phyloP scores from a whole-genome alignment of 192 early-diverging fungal genomes.

The Endogone sp. region DNA sequence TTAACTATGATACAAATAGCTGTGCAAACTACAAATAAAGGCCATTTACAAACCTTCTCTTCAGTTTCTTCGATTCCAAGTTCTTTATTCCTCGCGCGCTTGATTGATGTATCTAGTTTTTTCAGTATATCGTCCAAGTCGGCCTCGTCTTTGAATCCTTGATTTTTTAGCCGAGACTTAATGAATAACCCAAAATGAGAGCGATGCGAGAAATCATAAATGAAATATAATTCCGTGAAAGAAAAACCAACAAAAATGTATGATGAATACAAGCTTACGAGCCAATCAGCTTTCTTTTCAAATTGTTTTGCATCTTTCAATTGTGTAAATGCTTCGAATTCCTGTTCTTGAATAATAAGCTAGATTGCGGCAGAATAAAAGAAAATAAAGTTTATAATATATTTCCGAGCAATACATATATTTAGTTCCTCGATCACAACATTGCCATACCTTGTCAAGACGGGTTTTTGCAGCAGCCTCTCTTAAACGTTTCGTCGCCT shows the following conservation, averaged over 20 bases:
- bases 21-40: neutral
- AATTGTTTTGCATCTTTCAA: constrained; percentile 38
- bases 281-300: constrained; percentile 46
- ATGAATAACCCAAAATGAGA: too few species aligned
- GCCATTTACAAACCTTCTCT: constrained; percentile 50
- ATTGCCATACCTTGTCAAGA: constrained; percentile 65
- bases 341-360: constrained; percentile 45
- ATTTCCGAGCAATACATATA: neutral
- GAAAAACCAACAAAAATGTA: neutral
- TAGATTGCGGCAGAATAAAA: neutral
- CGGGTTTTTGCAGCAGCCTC: constrained; percentile 80
- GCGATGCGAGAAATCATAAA: constrained; percentile 9
- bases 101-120: constrained; percentile 60
- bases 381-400: neutral
- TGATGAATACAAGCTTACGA: constrained; percentile 22
- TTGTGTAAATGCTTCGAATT: constrained; percentile 53
- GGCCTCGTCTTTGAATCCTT: constrained; percentile 61
- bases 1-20: constrained; percentile 3
- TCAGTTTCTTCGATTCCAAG: constrained; percentile 78
- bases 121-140: constrained; percentile 76
- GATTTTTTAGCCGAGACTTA: constrained; percentile 49
- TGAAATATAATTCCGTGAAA: neutral
- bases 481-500: constrained; percentile 68
- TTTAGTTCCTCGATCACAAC: neutral
- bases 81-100: constrained; percentile 72